A percentile compares a stretch with the other conserved stretches of the same genome.
Evolutionary conservation across 2,329 filamentous ascomycete species (phyloP).

Genomic region (Dendryphion nanum): DNA sequence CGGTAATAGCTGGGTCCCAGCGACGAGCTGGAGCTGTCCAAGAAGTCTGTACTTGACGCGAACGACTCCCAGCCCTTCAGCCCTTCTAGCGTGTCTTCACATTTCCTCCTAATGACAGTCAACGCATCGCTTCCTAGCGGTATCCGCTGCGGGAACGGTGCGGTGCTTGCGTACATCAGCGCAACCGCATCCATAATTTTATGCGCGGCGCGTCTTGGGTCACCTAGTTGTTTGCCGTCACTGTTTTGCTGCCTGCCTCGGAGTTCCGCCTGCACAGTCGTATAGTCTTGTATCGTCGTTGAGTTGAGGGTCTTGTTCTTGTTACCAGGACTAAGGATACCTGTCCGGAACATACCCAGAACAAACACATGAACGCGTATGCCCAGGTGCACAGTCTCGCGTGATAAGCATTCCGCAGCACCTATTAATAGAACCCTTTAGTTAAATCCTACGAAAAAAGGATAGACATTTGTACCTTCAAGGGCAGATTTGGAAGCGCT

Average conservation of each 20-base stretch:
- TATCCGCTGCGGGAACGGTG: conserved; percentile 23
- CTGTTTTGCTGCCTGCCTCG: conserved; percentile 1
- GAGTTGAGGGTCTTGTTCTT: conserved; percentile 6
- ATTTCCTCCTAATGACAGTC: conserved; percentile 7
- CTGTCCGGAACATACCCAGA: conserved; percentile 34
- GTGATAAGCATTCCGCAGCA: conserved; percentile 4
- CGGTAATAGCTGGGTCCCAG: background rate
- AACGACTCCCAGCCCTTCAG: conserved; percentile 12
- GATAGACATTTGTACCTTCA: conserved; percentile 1
- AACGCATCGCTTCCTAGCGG: conserved; percentile 28
- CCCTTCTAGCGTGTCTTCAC: background rate
- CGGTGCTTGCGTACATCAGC: conserved; percentile 10
- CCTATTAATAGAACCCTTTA: background rate
- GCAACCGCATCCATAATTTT: conserved; percentile 11
- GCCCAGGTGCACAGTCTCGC: conserved; percentile 29
- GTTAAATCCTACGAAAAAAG: background rate
- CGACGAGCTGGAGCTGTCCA: too few relatives aligned
- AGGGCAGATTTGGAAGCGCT: conserved; percentile 12
- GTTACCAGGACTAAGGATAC: conserved; percentile 19
- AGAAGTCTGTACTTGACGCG: conserved; percentile 9
- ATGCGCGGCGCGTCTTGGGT: conserved; percentile 15
- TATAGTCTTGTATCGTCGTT: conserved; percentile 7
- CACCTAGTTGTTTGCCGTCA: conserved; percentile 14
- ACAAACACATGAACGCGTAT: conserved; percentile 38
- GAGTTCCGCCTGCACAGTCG: conserved; percentile 3